phyloP scores from a whole-genome alignment of 345 rosid genomes.

The Populus simonii region DNA sequence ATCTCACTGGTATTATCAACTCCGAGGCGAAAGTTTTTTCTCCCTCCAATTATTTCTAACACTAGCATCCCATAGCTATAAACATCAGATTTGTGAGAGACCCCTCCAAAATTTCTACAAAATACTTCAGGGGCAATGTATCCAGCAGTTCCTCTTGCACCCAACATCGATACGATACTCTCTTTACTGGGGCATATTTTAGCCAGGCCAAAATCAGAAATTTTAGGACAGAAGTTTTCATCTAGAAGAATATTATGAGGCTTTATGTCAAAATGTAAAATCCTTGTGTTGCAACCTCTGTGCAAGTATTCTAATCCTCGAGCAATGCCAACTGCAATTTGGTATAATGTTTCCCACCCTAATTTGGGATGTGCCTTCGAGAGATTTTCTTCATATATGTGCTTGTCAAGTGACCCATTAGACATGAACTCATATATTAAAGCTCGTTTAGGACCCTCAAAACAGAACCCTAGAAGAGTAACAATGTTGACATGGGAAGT shows the following conservation, averaged over 20 bases:
- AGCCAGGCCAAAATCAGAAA: constrained; percentile 1
- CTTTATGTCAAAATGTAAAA: constrained; percentile 16
- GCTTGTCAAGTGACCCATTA: constrained; percentile 12
- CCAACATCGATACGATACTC: constrained; percentile 3
- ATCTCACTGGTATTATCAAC: no score
- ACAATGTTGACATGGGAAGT: constrained; percentile 17
- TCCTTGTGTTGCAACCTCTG: constrained; percentile 2
- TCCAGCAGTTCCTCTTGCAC: constrained; percentile 6
- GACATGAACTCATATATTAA: constrained; percentile 8
- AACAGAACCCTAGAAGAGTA: constrained; percentile 5
- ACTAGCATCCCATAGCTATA: constrained; percentile 14
- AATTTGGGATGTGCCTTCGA: background rate
- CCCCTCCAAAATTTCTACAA: constrained; percentile 7
- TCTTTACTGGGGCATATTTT: background rate
- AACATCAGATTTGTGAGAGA: constrained; percentile 14
- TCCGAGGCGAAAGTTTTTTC: background rate
- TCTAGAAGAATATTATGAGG: constrained; percentile 16
- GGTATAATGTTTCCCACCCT: background rate
- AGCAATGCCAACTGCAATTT: constrained; percentile 9
- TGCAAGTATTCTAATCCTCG: constrained; percentile 12
- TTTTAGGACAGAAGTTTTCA: constrained; percentile 7
- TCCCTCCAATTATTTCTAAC: constrained; percentile 8
- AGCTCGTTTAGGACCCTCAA: background rate
- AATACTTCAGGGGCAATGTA: constrained; percentile 11
- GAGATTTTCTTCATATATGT: background rate